phyloP scores from a whole-genome alignment of 768 basidiomycete species.

The Chalciporus chontae region DNA sequence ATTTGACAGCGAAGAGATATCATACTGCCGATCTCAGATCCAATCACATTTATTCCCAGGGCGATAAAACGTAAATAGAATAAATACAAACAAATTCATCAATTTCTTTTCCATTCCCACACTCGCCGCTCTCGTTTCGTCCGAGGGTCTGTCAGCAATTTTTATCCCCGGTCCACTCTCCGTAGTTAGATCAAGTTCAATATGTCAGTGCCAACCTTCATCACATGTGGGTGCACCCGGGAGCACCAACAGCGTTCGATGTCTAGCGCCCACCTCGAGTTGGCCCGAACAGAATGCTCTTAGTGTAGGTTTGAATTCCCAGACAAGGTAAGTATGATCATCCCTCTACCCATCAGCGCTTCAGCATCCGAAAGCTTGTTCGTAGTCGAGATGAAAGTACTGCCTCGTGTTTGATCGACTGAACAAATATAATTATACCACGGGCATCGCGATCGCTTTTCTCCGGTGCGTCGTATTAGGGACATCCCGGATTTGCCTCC shows the following conservation, averaged over 20 bases:
- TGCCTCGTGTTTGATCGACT: constrained; percentile 23
- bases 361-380: neutral
- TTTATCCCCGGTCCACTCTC: neutral
- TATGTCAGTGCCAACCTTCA: too few species aligned
- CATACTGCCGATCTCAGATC: neutral
- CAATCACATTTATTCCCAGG: constrained; percentile 17
- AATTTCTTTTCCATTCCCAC: neutral
- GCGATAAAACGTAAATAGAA: constrained; percentile 21
- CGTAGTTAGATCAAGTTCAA: too few species aligned
- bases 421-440: constrained; percentile 1
- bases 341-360: constrained; percentile 3
- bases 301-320: constrained; percentile 3
- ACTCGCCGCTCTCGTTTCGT: neutral
- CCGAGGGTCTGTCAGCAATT: neutral
- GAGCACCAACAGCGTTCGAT: too few species aligned
- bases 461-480: neutral
- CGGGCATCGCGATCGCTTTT: neutral
- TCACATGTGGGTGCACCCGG: too few species aligned
- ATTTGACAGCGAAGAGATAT: neutral
- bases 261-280: too few species aligned
- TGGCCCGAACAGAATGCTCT: neutral
- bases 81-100: too few species aligned
- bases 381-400: constrained; percentile 14
- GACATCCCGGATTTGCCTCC: too few species aligned
- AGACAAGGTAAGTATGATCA: neutral